Evolutionary conservation across 345 rosid species (phyloP), one percentile per base, ranked within the genome.

Genomic region (Lepidium africanum): DNA sequence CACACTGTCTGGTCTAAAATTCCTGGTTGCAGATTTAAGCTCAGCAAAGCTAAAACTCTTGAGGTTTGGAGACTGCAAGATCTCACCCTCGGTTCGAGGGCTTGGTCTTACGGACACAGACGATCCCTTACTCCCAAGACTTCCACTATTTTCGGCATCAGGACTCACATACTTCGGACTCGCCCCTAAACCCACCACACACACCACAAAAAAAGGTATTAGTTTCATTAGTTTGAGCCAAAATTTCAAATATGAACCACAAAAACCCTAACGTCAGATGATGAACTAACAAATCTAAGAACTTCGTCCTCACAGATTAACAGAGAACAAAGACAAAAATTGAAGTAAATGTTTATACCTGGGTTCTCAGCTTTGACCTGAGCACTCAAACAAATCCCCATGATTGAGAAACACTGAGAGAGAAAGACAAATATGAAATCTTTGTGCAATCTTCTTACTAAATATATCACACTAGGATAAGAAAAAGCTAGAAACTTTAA

Each of bases 371-470:
- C 97, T 84, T 93, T 88, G 81, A 93, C 81, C 72, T 81, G 83
- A 59, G 95, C 84, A 75, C 96, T 85, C 64, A 93, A 81, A 83
- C 98, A 93, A 80, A 80, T 54, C 86, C 98, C 96, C 97, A 93
- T 93, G 68, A 52, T 67, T 59, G 62, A 50, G 14, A 54, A 35
- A 48, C 49, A 37, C 46, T 52, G 32, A 42, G 63, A 74, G 64
- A 61, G 62, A 76, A 61, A 70, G 52, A 69, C 59, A 65, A 55
- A 39, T 54, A 49, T 62, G 59, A 51, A 70, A 64, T 47, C 47
- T 37, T 41, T 57, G 7, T 14, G 47, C 61, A 71, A 65, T 65
- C 66, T n/a, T 74, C 76, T 52, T 42, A 67, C 82, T 80, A 63
- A 30, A 30, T 47, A 70, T 69, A 80, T 79, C 81, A 63, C 76